These are phyloP conservation scores for Botrytis fragariae DNA, from an alignment of 2,329 filamentous ascomycete genomes.

Conservation along the genomic window DNA sequence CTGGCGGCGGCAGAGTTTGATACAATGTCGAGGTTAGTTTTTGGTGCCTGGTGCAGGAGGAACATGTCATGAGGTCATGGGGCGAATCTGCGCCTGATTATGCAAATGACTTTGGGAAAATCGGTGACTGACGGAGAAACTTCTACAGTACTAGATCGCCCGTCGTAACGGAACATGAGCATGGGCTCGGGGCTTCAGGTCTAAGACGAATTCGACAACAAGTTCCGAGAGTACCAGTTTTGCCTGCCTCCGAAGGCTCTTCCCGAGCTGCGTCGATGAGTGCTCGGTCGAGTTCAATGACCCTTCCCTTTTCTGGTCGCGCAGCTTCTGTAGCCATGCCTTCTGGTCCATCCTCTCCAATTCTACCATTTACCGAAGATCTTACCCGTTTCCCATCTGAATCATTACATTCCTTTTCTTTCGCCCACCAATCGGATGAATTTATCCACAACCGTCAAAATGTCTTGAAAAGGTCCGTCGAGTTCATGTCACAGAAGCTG, in stretches of 20 bases:
- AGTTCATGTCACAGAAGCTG: conserved; percentile 87
- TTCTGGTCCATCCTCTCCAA: conserved; percentile 68
- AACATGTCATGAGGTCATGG: conserved; percentile 2
- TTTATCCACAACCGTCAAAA: conserved; percentile 88
- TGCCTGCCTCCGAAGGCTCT: conserved; percentile 62
- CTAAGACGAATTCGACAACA: conserved; percentile 92
- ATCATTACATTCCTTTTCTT: conserved; percentile 96
- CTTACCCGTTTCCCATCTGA: conserved; percentile 90
- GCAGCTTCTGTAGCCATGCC: conserved; percentile 32
- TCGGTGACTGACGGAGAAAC: conserved; percentile 30
- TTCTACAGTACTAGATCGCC: conserved; percentile 59
- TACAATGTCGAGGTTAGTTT: conserved; percentile 67
- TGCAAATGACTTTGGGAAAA: neutral
- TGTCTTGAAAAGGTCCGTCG: conserved; percentile 87
- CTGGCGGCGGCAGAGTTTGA: conserved; percentile 60
- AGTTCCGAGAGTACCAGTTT: conserved; percentile 63
- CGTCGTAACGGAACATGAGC: conserved; percentile 81
- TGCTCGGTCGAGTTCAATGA: conserved; percentile 70
- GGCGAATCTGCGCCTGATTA: neutral
- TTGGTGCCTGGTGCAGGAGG: conserved; percentile 3
- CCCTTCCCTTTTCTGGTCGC: conserved; percentile 53
- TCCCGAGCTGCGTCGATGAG: conserved; percentile 58
- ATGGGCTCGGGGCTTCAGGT: conserved; percentile 80
- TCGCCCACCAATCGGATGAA: conserved; percentile 92
- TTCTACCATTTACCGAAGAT: conserved; percentile 74